Evolutionary conservation across 441 rosid genomes (phyloP), one percentile per base, ranked within the genome.

Genomic region (Adansonia gregorii): DNA sequence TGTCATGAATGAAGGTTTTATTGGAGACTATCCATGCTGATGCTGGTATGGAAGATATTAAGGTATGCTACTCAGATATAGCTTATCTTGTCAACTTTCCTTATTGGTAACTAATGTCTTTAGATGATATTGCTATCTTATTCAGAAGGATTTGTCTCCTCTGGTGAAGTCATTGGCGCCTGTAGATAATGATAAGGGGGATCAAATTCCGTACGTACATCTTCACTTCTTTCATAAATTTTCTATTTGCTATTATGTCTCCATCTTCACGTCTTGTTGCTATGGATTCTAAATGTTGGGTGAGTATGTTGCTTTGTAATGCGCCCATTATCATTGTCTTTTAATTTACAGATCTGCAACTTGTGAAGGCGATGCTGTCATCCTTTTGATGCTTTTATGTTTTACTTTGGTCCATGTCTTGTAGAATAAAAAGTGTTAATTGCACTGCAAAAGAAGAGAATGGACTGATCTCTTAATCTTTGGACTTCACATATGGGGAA

Each of bases 151-250:
- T 79, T 88, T 95, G 78, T 93, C 98, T 83, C 95, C 93, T 64
- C 84, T 92, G 84, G 91, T 95, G 72, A 86, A 89, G 83, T 87
- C 81, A 78, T 76, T 95, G 86, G 97, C 91, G 72, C 97, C 98
- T 76, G 89, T 83, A 78, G 84, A 82, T 43, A 84, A 84, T 67
- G 84, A 85, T 78, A 75, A 80, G 79, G 88, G 79, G 79, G 84
- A 88, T 78, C 92, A 84, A 79, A 91, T 95, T 81, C 99, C 99
- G 98, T 94, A 94, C 70, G 90, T 84, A 84, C 69, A 93, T 75
- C 88, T 84, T 82, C 66, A 12, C 17, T 70, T 65, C 10, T 35
- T 70, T 72, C 48, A 19, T 49, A 17, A 52, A 19, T 46, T 46
- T 76, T 24, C 59, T 35, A 6, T 54, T 64, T 39, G 20, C 27